Conservation (phyloP, 768 basidiomycete genomes). For the Mycena galericulata region DNA sequence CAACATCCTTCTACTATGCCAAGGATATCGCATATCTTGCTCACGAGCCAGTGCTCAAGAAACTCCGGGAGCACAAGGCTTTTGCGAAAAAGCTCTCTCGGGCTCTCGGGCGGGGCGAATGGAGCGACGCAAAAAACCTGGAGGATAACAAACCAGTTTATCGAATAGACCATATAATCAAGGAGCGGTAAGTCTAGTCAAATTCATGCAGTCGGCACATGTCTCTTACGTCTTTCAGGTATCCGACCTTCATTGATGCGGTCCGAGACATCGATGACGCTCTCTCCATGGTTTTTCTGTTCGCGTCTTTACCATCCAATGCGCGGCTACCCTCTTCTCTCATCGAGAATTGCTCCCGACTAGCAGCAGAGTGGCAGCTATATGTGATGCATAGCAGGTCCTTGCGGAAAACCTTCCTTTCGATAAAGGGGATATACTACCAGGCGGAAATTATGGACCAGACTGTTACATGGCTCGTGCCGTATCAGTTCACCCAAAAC, state of each 20-base stretch:
- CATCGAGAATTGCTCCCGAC: conserved; percentile 89
- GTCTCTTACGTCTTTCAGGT: conserved; percentile 61
- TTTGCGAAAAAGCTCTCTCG: conserved; percentile 97
- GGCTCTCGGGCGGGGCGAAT: conserved; percentile 94
- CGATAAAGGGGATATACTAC: conserved; percentile 98
- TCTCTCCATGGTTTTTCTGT: conserved; percentile 93
- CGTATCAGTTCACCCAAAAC: conserved; percentile 96
- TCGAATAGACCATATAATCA: conserved; percentile 94
- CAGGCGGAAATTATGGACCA: conserved; percentile 96
- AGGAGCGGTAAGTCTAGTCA: conserved; percentile 80
- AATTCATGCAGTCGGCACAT: conserved; percentile 7
- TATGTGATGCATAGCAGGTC: conserved; percentile 91
- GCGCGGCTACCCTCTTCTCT: conserved; percentile 84
- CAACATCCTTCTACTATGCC: conserved; percentile 97
- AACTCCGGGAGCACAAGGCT: conserved; percentile 96
- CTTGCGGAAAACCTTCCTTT: conserved; percentile 92
- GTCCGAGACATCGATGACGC: conserved; percentile 97
- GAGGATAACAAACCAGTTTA: conserved; percentile 95
- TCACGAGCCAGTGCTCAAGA: conserved; percentile 95
- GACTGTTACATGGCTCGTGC: conserved; percentile 94
- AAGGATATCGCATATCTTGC: conserved; percentile 98
- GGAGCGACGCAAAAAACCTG: conserved; percentile 92
- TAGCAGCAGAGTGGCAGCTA: conserved; percentile 96
- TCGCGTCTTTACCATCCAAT: conserved; percentile 91
- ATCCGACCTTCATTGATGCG: conserved; percentile 97